Base-by-base conservation (phyloP, 805 yeast genomes). In the Metschnikowia henanensis region DNA sequence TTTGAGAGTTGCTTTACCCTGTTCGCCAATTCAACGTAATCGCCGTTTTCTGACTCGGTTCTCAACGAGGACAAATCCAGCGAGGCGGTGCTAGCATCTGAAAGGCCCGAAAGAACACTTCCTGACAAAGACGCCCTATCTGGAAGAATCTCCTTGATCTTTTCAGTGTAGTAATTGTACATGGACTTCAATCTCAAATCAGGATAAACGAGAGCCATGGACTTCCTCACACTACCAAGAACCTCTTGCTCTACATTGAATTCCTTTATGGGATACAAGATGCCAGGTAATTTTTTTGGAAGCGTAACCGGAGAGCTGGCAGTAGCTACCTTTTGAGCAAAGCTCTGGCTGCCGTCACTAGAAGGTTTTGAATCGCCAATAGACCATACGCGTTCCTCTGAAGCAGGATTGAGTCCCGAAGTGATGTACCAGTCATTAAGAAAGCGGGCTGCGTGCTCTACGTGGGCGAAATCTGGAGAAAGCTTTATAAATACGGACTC, bases 391-490 rank as follows among this genome's bases (percentile, higher is more conserved):
- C 61, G 38, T 28, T 54, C 56, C 5, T 37, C 28, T 2, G 33
- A 10, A 0, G 60, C 56, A 4, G 54, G 53, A 26, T 56, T 58
- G 20, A 35, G 34, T 2, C 66, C 65, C 30, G 62, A 57, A 5
- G 66, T 55, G 16, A 61, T 35, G 48, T 63, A 61, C 71, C 71
- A 66, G 44, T 65, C 69, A 48, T 64, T 65, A 23, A 65, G 49
- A 35, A 64, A 58, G 23, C 66, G 55, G 3, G 64, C 53, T n/a
- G 58, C 43, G 5, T 60, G 52, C 32, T 53, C 50, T 25, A 48
- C 41, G 16, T 53, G 53, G 12, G 43, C 28, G 31, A 53, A 34
- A 33, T 62, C 62, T 2, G 68, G 59, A 12, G 66, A 58, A 13
- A 64, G 32, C 21, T 62, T 55, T 16, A 65, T 34, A 8, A 62